Conservation (phyloP, 2,329 filamentous ascomycete genomes). For the Dactylonectria macrodidyma region DNA sequence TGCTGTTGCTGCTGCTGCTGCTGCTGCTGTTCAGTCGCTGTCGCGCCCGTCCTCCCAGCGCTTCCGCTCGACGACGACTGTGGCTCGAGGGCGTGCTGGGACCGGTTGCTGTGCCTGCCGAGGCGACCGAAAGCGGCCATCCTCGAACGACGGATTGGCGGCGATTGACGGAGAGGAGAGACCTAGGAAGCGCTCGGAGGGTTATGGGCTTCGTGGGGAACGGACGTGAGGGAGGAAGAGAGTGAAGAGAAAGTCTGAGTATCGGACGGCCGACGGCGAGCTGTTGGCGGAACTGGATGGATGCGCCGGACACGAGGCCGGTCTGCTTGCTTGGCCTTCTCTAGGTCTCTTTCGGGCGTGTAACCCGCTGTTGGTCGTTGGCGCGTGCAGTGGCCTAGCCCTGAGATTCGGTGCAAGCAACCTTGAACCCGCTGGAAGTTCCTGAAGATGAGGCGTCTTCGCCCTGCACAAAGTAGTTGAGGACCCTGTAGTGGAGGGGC, state of each 20-base stretch:
- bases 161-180: constrained; percentile 22
- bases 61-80: constrained; percentile 53
- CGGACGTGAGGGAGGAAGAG: constrained; percentile 22
- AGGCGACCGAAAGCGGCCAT: constrained; percentile 71
- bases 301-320: constrained; percentile 22
- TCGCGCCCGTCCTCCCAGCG: constrained; percentile 43
- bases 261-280: constrained; percentile 26
- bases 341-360: constrained; percentile 16
- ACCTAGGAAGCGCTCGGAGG: constrained; percentile 15
- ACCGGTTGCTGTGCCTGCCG: constrained; percentile 70
- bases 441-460: constrained; percentile 15
- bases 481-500: constrained; percentile 22
- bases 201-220: constrained; percentile 19
- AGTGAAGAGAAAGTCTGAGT: constrained; percentile 23
- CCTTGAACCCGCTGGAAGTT: constrained; percentile 13
- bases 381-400: constrained; percentile 4
- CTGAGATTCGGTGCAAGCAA: constrained; percentile 22
- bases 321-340: constrained; percentile 4
- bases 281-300: constrained; percentile 28
- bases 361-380: constrained; percentile 1
- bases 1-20: constrained; percentile 41
- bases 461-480: constrained; percentile 19
- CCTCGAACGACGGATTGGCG: constrained; percentile 35
- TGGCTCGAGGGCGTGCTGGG: constrained; percentile 68
- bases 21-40: constrained; percentile 40